A percentile compares a stretch with the other conserved stretches of the same genome.
These are phyloP conservation scores for Peterozyma xylosa DNA, from an alignment of 805 yeast species.

Conservation along the genomic window DNA sequence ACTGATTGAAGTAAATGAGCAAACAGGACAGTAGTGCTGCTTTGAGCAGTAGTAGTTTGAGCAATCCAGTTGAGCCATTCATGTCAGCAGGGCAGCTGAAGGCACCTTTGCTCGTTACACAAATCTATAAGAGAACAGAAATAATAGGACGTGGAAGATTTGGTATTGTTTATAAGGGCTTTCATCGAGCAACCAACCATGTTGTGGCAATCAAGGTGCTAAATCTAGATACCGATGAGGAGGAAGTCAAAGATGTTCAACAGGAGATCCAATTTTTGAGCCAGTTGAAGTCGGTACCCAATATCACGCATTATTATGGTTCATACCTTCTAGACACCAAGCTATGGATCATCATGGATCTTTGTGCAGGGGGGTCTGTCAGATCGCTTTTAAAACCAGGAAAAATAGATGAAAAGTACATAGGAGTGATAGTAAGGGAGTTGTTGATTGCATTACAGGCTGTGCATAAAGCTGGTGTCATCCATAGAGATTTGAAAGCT, in stretches of 20 bases:
- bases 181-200: slow-evolving; percentile 58
- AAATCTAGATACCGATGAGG: slow-evolving; percentile 86
- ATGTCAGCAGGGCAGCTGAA: background rate
- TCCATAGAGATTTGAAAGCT: slow-evolving; percentile 94
- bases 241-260: slow-evolving; percentile 92
- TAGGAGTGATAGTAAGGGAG: slow-evolving; percentile 82
- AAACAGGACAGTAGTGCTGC: no score
- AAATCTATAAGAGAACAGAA: slow-evolving; percentile 70
- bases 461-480: slow-evolving; percentile 85
- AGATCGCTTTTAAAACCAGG: slow-evolving; percentile 86
- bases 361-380: slow-evolving; percentile 93
- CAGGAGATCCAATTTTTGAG: slow-evolving; percentile 84
- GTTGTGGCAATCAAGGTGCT: slow-evolving; percentile 90
- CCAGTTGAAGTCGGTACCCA: slow-evolving; percentile 78
- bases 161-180: slow-evolving; percentile 92
- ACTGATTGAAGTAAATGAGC: no score
- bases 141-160: slow-evolving; percentile 94
- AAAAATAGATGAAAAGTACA: slow-evolving; percentile 73
- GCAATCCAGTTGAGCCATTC: no score
- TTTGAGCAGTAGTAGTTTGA: no score
- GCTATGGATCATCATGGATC: slow-evolving; percentile 96
- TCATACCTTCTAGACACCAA: slow-evolving; percentile 83
- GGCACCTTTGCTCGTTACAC: slow-evolving; percentile 9
- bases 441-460: slow-evolving; percentile 66
- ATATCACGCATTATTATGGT: slow-evolving; percentile 88